Base-by-base conservation (phyloP, 1,284 basidiomycete genomes). In the Cryptococcus sp. region DNA sequence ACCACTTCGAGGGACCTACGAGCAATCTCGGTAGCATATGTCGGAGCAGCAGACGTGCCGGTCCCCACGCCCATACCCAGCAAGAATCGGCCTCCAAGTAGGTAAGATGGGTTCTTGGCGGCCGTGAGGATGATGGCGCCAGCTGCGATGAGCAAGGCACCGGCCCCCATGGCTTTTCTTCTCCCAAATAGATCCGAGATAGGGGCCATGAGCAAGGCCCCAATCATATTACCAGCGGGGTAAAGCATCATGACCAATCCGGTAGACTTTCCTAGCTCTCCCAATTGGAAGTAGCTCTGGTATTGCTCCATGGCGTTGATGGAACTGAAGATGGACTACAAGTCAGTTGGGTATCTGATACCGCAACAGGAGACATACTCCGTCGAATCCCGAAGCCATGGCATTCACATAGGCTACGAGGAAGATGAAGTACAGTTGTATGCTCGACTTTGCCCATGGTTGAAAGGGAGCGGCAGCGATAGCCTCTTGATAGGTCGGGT, bases 81-180 rank as follows among this genome's bases (percentile, higher is more conserved):
- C 21, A 59, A 36, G 49, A 59, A 56, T 24, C 57, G 51, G 14
- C 57, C 57, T 41, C 54, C 54, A 36, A 53, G 48, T 7, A 56
- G 40, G 25, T 52, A 54, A 11, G 49, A 77, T 64, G 81, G 77
- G 56, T 78, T 81, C 48, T 72, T 69, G 0, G 81, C 65, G 25
- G 55, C 67, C 10, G 61, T 61, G 52, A 70, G 64, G 18, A 76
- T 57, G 1, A 75, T 75, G 10, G 82, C 81, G 3, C 82, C 82
- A 24, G 83, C 59, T 19, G 82, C 78, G 65, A 75, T 77, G 44
- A 75, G 49, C 45, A 75, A 44, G 40, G 55, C 50, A 18, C 55
- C 52, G 32, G 45, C 49, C 24, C 37, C 53, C 60, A 67, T 66
- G 45, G 62, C 61, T 18, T 52, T 37, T 37, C 57, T 14, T 21